Percentiles rank a stretch among this genome's conserved stretches.
Evolutionary conservation across 176 grass and related monocot genomes (phyloP).

Genomic region (Avena sativa): DNA sequence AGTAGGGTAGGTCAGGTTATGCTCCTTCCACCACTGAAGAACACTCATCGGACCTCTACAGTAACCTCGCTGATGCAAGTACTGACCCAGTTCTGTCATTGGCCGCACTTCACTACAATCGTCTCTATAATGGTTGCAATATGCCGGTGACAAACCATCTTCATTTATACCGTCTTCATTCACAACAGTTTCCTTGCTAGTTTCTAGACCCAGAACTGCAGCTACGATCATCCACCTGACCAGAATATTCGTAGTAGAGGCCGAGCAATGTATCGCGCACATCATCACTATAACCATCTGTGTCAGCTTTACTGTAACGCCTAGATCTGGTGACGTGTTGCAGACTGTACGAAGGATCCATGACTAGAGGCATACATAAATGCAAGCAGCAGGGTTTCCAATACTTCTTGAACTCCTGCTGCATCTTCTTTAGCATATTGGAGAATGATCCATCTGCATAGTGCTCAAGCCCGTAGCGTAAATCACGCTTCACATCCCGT

Average conservation of each 20-base stretch:
- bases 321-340: neutral
- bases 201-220: slow-evolving; percentile 29
- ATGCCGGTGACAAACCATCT: neutral
- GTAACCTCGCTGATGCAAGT: slow-evolving; percentile 16
- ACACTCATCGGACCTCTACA: neutral
- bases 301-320: neutral
- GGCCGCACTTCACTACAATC: neutral
- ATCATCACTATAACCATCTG: neutral
- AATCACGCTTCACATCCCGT: neutral
- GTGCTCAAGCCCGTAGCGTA: neutral
- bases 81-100: slow-evolving; percentile 45
- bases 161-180: slow-evolving; percentile 1
- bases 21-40: slow-evolving; percentile 53
- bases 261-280: neutral
- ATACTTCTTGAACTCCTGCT: slow-evolving; percentile 30
- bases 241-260: slow-evolving; percentile 34
- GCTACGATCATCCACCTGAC: neutral
- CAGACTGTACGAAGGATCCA: slow-evolving; percentile 37
- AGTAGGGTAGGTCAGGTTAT: slow-evolving; percentile 36
- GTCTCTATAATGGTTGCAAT: neutral
- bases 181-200: slow-evolving; percentile 14
- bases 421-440: slow-evolving; percentile 29
- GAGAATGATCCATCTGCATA: neutral
- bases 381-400: slow-evolving; percentile 43
- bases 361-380: slow-evolving; percentile 30